These are phyloP conservation scores for Conoideocrella luteorostrata DNA, from an alignment of 2,329 filamentous ascomycete genomes.

Conservation along the genomic window DNA sequence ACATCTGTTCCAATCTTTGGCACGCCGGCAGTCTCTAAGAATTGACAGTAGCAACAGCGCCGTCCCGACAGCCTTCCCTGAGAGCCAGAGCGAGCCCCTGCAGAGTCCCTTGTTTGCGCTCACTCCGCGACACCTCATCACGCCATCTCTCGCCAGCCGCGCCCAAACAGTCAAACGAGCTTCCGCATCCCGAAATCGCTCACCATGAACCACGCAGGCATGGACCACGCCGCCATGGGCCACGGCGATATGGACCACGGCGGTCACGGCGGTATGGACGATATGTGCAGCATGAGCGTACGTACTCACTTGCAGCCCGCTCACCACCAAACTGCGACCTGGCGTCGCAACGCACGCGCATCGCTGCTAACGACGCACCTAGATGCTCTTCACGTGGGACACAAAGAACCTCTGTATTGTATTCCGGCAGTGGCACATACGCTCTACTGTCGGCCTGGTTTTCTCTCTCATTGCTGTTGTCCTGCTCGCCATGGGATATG, in stretches of 20 bases:
- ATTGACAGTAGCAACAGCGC: no score
- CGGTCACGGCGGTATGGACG: conserved; percentile 47
- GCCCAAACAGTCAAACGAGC: no score
- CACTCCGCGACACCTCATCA: no score
- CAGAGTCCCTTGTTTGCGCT: no score
- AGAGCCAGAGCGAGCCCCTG: no score
- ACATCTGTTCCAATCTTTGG: no score
- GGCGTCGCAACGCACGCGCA: no score
- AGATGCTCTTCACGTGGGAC: conserved; percentile 99
- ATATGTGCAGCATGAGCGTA: conserved; percentile 88
- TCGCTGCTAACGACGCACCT: conserved; percentile 3
- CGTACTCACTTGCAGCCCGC: background rate
- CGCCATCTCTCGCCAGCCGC: background rate
- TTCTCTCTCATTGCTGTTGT: conserved; percentile 78
- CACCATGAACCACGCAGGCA: conserved; percentile 11
- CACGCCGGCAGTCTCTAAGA: no score
- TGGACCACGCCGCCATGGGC: conserved; percentile 30
- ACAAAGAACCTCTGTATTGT: conserved; percentile 92
- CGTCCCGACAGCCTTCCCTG: no score
- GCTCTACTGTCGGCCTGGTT: conserved; percentile 65
- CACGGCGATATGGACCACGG: conserved; percentile 36
- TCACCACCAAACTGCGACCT: background rate
- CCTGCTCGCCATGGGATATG: conserved; percentile 83
- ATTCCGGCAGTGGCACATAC: conserved; percentile 86
- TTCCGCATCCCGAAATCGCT: no score